These are phyloP conservation scores for Sclerotinia minor DNA, from an alignment of 2,329 filamentous ascomycete genomes.

Conservation along the genomic window DNA sequence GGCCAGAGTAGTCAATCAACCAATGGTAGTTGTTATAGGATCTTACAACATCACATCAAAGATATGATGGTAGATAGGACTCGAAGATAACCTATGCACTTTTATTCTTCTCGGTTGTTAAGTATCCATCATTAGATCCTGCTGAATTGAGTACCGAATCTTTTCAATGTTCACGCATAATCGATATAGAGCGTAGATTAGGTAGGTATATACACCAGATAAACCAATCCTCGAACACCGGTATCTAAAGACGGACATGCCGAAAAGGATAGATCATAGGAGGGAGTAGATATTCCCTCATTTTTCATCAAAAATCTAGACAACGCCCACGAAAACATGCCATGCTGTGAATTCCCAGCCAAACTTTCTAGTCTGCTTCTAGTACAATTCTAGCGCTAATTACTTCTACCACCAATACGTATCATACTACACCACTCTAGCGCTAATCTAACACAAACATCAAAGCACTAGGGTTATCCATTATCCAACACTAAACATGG, in stretches of 20 bases:
- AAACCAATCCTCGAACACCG: too few relatives aligned
- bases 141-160: too few relatives aligned
- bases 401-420: too few relatives aligned
- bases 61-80: not conserved
- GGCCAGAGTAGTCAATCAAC: not conserved
- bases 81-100: too few relatives aligned
- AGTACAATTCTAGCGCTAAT: not conserved
- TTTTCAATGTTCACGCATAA: not conserved
- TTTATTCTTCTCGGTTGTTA: too few relatives aligned
- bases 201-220: too few relatives aligned
- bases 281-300: not conserved
- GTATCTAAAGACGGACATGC: not conserved
- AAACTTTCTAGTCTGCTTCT: slow-evolving; percentile 4
- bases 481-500: not conserved
- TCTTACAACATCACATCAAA: too few relatives aligned
- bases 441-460: not conserved
- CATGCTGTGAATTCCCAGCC: not conserved
- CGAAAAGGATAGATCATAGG: slow-evolving; percentile 1
- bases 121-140: too few relatives aligned
- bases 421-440: too few relatives aligned
- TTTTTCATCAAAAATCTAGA: not conserved
- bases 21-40: not conserved
- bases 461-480: not conserved
- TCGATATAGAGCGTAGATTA: too few relatives aligned
- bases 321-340: not conserved